Conservation (phyloP, 1,139 yeast genomes). For the Pichiaceae sp. region DNA sequence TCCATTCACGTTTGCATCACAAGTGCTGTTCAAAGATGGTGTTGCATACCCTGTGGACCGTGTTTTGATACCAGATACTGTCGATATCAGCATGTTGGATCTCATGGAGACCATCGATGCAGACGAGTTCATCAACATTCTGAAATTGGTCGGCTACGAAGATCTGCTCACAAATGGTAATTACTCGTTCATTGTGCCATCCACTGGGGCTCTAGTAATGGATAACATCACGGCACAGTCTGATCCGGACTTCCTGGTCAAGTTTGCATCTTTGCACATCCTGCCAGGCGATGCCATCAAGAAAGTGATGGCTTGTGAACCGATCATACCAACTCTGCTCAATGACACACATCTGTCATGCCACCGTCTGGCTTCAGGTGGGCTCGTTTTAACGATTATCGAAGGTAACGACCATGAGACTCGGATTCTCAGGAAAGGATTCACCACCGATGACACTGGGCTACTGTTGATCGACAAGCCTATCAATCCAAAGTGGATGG, state of each 20-base stretch:
- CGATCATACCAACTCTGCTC: conserved; percentile 33
- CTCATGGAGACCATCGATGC: conserved; percentile 45
- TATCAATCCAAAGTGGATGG: conserved; percentile 56
- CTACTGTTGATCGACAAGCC: conserved; percentile 69
- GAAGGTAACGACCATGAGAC: conserved; percentile 62
- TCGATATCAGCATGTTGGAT: conserved; percentile 48
- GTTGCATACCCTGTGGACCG: conserved; percentile 67
- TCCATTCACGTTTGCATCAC: conserved; percentile 32
- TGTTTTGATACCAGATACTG: conserved; percentile 45
- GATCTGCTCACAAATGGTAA: conserved; percentile 23
- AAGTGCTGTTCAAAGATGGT: conserved; percentile 74
- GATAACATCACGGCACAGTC: conserved; percentile 42
- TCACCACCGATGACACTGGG: conserved; percentile 49
- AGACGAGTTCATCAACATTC: conserved; percentile 37
- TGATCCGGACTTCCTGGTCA: conserved; percentile 33
- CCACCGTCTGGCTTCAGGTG: conserved; percentile 30
- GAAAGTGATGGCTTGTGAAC: conserved; percentile 35
- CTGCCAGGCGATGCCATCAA: conserved; percentile 45
- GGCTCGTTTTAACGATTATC: conserved; percentile 28
- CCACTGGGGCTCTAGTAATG: conserved; percentile 44
- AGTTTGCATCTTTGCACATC: conserved; percentile 60
- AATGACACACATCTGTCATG: conserved; percentile 37
- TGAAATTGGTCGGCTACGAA: conserved; percentile 29
- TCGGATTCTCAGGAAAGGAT: conserved; percentile 57
- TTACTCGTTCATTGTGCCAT: conserved; percentile 72